Evolutionary conservation across 495 filamentous ascomycete species (phyloP).

Genomic region (Annulohypoxylon maeteangense): DNA sequence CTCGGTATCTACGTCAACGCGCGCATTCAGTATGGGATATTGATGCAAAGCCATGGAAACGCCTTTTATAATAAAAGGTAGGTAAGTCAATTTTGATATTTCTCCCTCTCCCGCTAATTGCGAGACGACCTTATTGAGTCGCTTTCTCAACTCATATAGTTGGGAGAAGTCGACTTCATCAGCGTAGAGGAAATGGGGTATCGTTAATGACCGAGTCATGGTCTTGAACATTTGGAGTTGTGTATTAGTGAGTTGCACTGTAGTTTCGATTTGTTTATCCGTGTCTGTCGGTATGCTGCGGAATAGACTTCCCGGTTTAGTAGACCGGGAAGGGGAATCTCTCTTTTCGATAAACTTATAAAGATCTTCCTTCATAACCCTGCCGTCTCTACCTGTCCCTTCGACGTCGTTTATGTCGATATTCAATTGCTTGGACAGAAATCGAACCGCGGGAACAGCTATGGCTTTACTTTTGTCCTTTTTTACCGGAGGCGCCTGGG

Average conservation of each 20-base stretch:
- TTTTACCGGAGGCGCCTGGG: conserved; percentile 22
- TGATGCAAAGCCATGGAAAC: conserved; percentile 83
- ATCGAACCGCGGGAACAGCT: conserved; percentile 93
- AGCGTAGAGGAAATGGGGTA: conserved; percentile 93
- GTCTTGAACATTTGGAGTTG: conserved; percentile 96
- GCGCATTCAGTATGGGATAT: conserved; percentile 88
- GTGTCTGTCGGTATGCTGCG: conserved; percentile 32
- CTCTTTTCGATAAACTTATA: conserved; percentile 68
- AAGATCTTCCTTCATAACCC: conserved; percentile 95
- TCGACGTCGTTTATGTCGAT: conserved; percentile 79
- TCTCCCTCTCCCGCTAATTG: conserved; percentile 52
- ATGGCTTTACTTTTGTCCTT: conserved; percentile 71
- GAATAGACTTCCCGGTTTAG: conserved; percentile 45
- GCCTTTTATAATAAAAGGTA: conserved; percentile 97
- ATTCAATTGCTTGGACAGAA: conserved; percentile 79
- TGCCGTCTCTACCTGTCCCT: conserved; percentile 91
- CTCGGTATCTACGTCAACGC: conserved; percentile 68
- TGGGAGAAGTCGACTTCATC: conserved; percentile 83
- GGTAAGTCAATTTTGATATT: conserved; percentile 76
- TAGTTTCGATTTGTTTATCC: conserved; percentile 70
- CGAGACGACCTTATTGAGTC: conserved; percentile 69
- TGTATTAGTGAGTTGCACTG: conserved; percentile 73
- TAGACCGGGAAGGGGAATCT: conserved; percentile 41
- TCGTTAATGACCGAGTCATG: conserved; percentile 92
- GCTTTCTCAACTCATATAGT: conserved; percentile 73